phyloP scores from a whole-genome alignment of 306 rosid genomes.

The Vigna hirtella region DNA sequence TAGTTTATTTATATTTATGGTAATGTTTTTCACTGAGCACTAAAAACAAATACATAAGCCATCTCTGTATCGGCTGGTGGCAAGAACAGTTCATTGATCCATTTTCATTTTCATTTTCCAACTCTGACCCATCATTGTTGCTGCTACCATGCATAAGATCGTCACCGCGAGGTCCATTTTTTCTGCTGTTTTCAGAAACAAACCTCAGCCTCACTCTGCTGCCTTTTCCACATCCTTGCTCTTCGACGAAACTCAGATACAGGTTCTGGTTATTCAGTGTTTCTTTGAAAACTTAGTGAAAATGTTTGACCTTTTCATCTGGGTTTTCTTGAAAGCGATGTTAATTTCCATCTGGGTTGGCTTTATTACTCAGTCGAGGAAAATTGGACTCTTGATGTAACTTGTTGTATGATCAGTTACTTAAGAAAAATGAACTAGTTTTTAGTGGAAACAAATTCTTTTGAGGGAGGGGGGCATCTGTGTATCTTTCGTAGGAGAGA shows the following conservation, averaged over 20 bases:
- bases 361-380: neutral
- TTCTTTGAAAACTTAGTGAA: neutral
- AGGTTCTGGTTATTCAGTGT: constrained; percentile 50
- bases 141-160: constrained; percentile 64
- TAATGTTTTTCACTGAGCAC: neutral
- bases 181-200: constrained; percentile 49
- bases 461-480: neutral
- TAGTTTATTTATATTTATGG: neutral
- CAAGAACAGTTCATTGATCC: neutral
- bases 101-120: neutral
- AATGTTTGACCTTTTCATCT: constrained; percentile 23
- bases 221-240: constrained; percentile 79
- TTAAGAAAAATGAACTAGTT: neutral
- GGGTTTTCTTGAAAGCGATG: neutral
- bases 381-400: neutral
- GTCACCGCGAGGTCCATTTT: constrained; percentile 51
- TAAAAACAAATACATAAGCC: neutral
- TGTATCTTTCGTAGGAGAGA: neutral
- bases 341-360: constrained; percentile 18
- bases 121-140: neutral
- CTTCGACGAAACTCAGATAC: constrained; percentile 91
- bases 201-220: constrained; percentile 51
- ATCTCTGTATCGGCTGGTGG: neutral
- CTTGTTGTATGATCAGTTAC: neutral
- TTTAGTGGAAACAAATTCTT: neutral